Base-by-base conservation (phyloP, 345 rosid genomes). In the Raphanus sativus region DNA sequence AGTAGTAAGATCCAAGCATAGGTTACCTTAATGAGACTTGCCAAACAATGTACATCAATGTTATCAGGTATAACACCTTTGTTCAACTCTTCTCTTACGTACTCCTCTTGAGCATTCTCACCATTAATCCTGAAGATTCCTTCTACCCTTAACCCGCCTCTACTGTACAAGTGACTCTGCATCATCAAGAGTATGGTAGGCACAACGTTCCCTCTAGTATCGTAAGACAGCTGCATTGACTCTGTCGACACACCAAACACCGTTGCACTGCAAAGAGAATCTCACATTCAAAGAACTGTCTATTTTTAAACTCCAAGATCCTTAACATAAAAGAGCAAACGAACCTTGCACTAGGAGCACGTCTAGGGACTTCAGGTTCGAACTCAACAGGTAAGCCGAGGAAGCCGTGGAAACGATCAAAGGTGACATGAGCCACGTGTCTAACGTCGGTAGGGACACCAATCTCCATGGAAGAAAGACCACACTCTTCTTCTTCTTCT, bases 401-500 rank as follows among this genome's bases (percentile, higher is more conserved):
- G 74, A 96, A 96, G 42, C 99, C 99, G 83, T 93, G 86, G 72
- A 96, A 96, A 81, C 99, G 87, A 83, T 96, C 99, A 73, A 96
- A 96, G n/a, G 98, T 96, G 29, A 96, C 99, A 85, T 96, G 99
- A 40, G 98, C 95, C 28, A 96, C 95, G 80, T 96, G 99, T 61
- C 96, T 86, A 67, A 96, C 99, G 77, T 96, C 83, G 1, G 98
- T 90, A 4, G 99, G 99, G 76, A 87, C 80, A 48, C 98, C 98
- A 86, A 96, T 96, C 86, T 96, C 98, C 98, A 96, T 96, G 5
- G 87, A 69, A 52, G 86, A 89, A 72, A 91, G 82, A 81, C 21
- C 21, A 21, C 21, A 21, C 21, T 21, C 21, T 21, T 21, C 21
- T 21, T 21, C 21, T 1, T 85, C 87, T 56, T 84, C 93, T 76